Evolutionary conservation across 306 rosid species (phyloP).

Genomic region (Cicer arietinum): DNA sequence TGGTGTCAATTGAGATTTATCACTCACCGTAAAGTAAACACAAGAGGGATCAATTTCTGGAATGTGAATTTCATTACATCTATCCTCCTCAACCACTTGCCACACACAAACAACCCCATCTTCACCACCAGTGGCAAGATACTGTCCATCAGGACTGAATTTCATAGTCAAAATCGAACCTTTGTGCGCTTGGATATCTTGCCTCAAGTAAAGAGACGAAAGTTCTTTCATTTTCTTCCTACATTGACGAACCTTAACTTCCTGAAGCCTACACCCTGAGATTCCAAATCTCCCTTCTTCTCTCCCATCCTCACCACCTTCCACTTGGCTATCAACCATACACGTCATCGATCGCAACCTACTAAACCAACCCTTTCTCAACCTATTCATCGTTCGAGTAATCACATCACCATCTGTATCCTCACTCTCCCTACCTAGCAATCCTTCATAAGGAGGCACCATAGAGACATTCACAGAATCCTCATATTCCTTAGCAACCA

Average conservation of each 20-base stretch:
- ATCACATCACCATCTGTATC: conserved; percentile 36
- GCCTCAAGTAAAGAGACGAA: conserved; percentile 86
- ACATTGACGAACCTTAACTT: conserved; percentile 75
- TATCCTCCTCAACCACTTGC: conserved; percentile 91
- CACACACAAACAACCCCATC: conserved; percentile 86
- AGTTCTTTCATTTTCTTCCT: conserved; percentile 78
- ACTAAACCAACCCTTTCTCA: conserved; percentile 66
- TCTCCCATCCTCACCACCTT: conserved; percentile 40
- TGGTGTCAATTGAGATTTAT: conserved; percentile 79
- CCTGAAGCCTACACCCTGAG: conserved; percentile 59
- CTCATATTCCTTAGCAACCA: conserved; percentile 39
- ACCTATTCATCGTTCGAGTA: conserved; percentile 33
- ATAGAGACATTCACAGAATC: conserved; percentile 43
- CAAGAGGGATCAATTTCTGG: conserved; percentile 85
- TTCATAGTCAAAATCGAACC: conserved; percentile 91
- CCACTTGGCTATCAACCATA: conserved; percentile 56
- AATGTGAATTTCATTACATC: conserved; percentile 73
- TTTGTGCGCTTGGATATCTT: conserved; percentile 87
- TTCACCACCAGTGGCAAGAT: conserved; percentile 90
- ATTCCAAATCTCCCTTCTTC: conserved; percentile 34
- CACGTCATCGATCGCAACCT: conserved; percentile 76
- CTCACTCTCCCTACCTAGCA: conserved; percentile 46
- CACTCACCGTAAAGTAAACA: conserved; percentile 82
- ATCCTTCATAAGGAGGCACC: conserved; percentile 36
- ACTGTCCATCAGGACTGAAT: conserved; percentile 94